Evolutionary conservation across 2,329 filamentous ascomycete species (phyloP).

Genomic region (Monosporascus sp.): DNA sequence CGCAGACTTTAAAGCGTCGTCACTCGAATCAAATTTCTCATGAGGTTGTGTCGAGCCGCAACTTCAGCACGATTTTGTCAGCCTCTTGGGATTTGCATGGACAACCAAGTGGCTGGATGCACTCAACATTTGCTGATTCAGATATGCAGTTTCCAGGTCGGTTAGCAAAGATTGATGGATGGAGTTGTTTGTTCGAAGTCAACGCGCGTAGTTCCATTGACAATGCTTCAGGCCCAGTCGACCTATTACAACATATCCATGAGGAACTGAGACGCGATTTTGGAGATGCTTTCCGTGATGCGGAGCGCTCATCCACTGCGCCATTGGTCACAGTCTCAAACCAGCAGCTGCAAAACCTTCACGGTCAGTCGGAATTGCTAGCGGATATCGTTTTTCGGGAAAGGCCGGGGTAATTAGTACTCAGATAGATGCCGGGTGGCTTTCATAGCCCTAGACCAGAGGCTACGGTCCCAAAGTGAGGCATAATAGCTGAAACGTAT

Average conservation of each 20-base stretch:
- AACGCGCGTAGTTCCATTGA: neutral
- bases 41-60: slow-evolving; percentile 9
- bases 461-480: too few species aligned
- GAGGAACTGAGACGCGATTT: neutral
- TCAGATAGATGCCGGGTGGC: neutral
- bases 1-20: neutral
- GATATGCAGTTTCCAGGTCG: neutral
- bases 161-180: slow-evolving; percentile 3
- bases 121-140: slow-evolving; percentile 7
- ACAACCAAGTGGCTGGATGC: slow-evolving; percentile 1
- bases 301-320: neutral
- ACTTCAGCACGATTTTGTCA: slow-evolving; percentile 6
- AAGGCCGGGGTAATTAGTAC: neutral
- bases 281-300: neutral
- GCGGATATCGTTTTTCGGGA: slow-evolving; percentile 10
- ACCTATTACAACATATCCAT: neutral
- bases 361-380: slow-evolving; percentile 2
- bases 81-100: slow-evolving; percentile 7
- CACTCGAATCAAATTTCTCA: slow-evolving; percentile 4
- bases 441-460: too few species aligned
- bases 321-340: slow-evolving; percentile 1
- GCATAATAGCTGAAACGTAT: too few species aligned
- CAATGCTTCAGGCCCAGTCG: fast-evolving
- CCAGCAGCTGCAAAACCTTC: neutral
- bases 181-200: slow-evolving; percentile 7